Evolutionary conservation across 2,329 filamentous ascomycete species (phyloP).

Genomic region (Colletotrichum euphorbiae): DNA sequence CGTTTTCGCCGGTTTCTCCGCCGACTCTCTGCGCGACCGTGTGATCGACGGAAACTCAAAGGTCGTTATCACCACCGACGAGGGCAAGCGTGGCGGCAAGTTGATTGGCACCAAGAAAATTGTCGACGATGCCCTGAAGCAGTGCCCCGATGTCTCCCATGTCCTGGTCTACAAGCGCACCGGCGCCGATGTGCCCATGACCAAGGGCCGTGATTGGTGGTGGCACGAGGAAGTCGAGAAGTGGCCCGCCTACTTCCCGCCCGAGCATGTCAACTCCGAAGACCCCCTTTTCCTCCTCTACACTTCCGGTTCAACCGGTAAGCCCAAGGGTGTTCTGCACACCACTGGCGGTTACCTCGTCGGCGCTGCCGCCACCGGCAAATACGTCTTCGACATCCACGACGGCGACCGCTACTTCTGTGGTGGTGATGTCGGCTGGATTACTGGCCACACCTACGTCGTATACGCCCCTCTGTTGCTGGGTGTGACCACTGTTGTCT

Average conservation of each 20-base stretch:
- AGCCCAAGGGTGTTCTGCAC: conserved; percentile 99
- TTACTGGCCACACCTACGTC: conserved; percentile 98
- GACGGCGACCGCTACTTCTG: conserved; percentile 95
- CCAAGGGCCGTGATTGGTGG: conserved; percentile 89
- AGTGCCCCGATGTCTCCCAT: conserved; percentile 88
- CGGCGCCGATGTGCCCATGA: conserved; percentile 92
- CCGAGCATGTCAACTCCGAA: conserved; percentile 90
- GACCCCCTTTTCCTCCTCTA: conserved; percentile 98
- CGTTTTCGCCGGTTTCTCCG: conserved; percentile 97
- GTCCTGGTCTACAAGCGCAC: conserved; percentile 96
- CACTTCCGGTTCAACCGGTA: conserved; percentile 96
- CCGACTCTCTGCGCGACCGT: conserved; percentile 94
- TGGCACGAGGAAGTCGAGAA: conserved; percentile 99
- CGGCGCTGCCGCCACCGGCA: conserved; percentile 91
- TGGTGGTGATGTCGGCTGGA: conserved; percentile 98
- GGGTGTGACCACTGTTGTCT: conserved; percentile 94
- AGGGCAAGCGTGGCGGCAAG: conserved; percentile 98
- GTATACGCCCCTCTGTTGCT: conserved; percentile 95
- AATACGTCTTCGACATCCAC: conserved; percentile 99
- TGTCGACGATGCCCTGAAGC: conserved; percentile 95
- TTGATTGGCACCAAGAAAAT: conserved; percentile 99
- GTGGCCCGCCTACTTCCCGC: conserved; percentile 92
- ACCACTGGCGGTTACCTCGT: conserved; percentile 95
- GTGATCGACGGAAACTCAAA: conserved; percentile 91
- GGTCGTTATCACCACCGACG: conserved; percentile 96